Evolutionary conservation across 1,139 yeast species (phyloP).

Genomic region (Casaregolazyma suthepensis): DNA sequence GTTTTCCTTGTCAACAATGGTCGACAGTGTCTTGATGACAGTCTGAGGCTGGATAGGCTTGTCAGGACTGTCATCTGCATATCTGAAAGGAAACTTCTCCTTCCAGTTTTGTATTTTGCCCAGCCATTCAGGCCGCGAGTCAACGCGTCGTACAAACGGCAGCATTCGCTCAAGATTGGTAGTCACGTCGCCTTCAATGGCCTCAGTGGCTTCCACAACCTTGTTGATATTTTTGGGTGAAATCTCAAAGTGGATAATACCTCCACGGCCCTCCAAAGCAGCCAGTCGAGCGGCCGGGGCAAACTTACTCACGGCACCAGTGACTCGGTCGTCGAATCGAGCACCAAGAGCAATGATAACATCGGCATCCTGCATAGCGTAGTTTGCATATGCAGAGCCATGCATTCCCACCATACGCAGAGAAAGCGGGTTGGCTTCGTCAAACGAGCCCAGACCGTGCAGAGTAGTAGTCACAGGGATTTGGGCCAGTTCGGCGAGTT

Average conservation of each 20-base stretch:
- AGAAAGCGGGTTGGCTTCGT: conserved; percentile 85
- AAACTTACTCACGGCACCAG: conserved; percentile 76
- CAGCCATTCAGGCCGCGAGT: conserved; percentile 73
- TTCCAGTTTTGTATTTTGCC: conserved; percentile 73
- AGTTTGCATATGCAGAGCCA: conserved; percentile 91
- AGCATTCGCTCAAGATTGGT: conserved; percentile 64
- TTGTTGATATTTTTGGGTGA: conserved; percentile 95
- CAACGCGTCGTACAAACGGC: conserved; percentile 60
- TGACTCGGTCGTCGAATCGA: conserved; percentile 96
- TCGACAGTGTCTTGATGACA: conserved; percentile 69
- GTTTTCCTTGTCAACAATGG: conserved; percentile 63
- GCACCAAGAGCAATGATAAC: conserved; percentile 93
- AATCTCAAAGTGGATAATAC: conserved; percentile 93
- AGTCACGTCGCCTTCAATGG: conserved; percentile 93
- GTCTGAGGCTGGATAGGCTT: conserved; percentile 91
- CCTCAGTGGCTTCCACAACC: conserved; percentile 95
- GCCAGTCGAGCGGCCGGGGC: conserved; percentile 93
- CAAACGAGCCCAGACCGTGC: conserved; percentile 91
- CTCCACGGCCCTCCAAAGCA: conserved; percentile 84
- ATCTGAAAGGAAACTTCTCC: conserved; percentile 75
- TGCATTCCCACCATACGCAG: conserved; percentile 98
- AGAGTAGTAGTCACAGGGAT: conserved; percentile 95
- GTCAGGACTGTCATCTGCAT: conserved; percentile 56
- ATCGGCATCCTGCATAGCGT: conserved; percentile 91
- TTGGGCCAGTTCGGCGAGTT: conserved; percentile 81